Base-by-base conservation (phyloP, 169 alveolate genomes). In the Toxoplasma gondii region DNA sequence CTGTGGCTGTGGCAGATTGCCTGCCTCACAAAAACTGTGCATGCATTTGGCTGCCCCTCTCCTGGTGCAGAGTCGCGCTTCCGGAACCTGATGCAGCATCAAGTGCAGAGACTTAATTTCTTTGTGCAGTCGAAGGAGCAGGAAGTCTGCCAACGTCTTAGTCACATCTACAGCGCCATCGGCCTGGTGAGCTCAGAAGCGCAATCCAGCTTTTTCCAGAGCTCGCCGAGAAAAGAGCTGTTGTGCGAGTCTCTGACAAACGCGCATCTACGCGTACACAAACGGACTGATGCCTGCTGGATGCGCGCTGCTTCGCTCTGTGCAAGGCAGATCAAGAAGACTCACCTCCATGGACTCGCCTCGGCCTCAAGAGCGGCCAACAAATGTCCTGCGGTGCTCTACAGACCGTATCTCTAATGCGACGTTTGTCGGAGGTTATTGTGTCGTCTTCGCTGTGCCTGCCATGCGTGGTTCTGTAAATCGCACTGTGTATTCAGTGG, bases 31-130 rank as follows among this genome's bases (percentile, higher is more conserved):
- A n/a, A n/a, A n/a, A n/a, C n/a, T n/a, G n/a, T 12, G 58, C 58
- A 12, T 49, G 58, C 58, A 12, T 49, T 49, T 4, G 58, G 58
- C 58, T 4, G 58, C 4, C 12, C 58, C 12, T 12, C 22, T 49
- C 12, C 9, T 22, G 27, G 19, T 29, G 29, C 93, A 93, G 95
- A 93, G 53, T 88, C 95, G n/a, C 93, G 91, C 29, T 93, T 93
- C 53, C 91, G 95, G 93, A 82, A 53, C 43, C 86, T 93, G 83
- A 91, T 88, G 84, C 95, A 93, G 93, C 93, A 87, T 53, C 95
- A 93, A 64, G 95, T 93, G 22, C 91, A 88, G 88, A 70, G 91
- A 87, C 70, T 93, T 2, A 93, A 93, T n/a, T 86, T 81, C 29
- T 93, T 93, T 36, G 95, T 90, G 36, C 64, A 91, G 43, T 54